Conservation (phyloP, 306 rosid genomes). For the Urtica urens region DNA sequence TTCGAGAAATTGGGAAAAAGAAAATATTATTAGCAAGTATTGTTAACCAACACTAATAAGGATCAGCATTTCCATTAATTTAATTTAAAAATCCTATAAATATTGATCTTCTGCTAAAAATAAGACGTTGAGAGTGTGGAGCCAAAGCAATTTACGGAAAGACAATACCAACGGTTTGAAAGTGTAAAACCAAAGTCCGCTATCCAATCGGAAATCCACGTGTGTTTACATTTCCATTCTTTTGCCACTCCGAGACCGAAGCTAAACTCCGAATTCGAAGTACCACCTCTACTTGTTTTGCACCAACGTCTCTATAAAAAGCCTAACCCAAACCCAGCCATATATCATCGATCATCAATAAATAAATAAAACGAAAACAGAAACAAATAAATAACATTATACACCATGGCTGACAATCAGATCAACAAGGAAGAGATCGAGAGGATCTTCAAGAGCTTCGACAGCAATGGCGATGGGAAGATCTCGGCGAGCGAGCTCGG, state of each 20-base stretch:
- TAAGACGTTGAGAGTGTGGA: too few species aligned
- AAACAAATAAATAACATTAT: background rate
- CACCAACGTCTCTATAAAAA: constrained; percentile 14
- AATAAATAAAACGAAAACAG: constrained; percentile 6
- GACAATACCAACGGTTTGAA: too few species aligned
- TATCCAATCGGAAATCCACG: constrained; percentile 1
- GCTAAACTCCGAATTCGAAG: constrained; percentile 25
- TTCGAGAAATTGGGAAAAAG: too few species aligned
- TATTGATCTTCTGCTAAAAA: too few species aligned
- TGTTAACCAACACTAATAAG: too few species aligned
- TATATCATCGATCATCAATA: constrained; percentile 2
- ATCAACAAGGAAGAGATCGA: constrained; percentile 40
- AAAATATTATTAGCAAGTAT: too few species aligned
- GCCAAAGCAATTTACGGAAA: too few species aligned
- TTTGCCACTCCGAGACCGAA: constrained; percentile 14
- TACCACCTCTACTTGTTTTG: constrained; percentile 21
- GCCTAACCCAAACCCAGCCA: constrained; percentile 10
- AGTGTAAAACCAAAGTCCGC: too few species aligned
- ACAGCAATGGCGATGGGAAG: constrained; percentile 54
- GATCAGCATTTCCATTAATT: too few species aligned
- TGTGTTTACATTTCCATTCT: constrained; percentile 9
- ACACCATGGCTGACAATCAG: constrained; percentile 27
- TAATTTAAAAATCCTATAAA: too few species aligned
- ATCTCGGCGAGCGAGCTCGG: constrained; percentile 66
- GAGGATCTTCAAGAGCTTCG: constrained; percentile 56